Evolutionary conservation across 176 grass and related monocot species (phyloP).

Genomic region (Musa schizocarpa): DNA sequence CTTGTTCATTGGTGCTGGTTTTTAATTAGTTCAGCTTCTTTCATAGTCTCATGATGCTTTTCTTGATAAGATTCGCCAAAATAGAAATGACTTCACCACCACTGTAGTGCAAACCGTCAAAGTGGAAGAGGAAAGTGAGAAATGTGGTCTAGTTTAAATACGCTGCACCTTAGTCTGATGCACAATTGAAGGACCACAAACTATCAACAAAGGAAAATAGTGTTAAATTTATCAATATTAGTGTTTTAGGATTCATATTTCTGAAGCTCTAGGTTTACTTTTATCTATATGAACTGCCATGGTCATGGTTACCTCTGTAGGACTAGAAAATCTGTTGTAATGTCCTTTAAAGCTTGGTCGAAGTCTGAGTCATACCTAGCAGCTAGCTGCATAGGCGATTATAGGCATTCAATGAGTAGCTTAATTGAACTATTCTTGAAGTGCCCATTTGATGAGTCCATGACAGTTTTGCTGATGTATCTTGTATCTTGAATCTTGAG

Average conservation of each 20-base stretch:
- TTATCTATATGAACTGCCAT: not conserved
- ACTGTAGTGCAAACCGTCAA: not conserved
- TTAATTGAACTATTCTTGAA: not conserved
- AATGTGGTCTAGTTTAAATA: not conserved
- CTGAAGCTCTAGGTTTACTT: not conserved
- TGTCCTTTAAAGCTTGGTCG: not conserved
- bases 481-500: not conserved
- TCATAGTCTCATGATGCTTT: not conserved
- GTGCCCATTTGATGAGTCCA: no score
- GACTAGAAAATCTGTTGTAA: not conserved
- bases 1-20: conserved; percentile 1
- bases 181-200: not conserved
- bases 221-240: not conserved
- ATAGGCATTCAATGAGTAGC: not conserved
- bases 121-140: not conserved
- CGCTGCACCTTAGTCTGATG: not conserved
- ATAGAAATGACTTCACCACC: not conserved
- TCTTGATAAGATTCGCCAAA: not conserved
- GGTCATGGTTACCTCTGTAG: not conserved
- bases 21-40: conserved; percentile 22
- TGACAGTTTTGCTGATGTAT: not conserved
- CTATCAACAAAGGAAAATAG: not conserved
- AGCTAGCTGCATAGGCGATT: not conserved
- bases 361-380: not conserved
- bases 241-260: not conserved